Evolutionary conservation across 306 rosid species (phyloP).

Genomic region (Spatholobus suberectus): DNA sequence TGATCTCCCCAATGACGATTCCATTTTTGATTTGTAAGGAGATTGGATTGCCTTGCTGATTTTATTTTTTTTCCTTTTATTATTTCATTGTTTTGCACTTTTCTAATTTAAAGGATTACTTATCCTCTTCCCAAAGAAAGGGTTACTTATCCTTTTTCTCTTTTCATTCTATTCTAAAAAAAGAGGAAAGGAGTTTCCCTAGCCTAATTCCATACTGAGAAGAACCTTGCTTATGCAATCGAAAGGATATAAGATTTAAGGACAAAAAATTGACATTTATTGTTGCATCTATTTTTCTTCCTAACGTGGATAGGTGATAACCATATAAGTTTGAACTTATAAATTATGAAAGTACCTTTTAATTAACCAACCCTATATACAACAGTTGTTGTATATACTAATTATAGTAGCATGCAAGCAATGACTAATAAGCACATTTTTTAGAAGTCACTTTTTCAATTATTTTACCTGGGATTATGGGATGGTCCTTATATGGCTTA

Average conservation of each 20-base stretch:
- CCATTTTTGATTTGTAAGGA: background rate
- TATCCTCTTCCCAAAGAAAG: background rate
- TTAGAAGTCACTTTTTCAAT: too few species aligned
- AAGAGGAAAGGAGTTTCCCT: background rate
- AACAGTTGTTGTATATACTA: too few species aligned
- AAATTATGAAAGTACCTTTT: background rate
- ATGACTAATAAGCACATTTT: too few species aligned
- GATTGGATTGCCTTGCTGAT: background rate
- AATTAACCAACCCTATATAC: too few species aligned
- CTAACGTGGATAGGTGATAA: background rate
- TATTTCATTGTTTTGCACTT: background rate
- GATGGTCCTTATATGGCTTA: too few species aligned
- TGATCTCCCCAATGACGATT: background rate
- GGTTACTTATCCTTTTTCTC: background rate
- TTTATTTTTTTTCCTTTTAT: background rate
- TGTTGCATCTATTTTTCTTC: background rate
- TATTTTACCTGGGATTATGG: too few species aligned
- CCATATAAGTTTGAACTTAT: background rate
- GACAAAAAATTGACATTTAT: background rate
- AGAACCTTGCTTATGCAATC: background rate
- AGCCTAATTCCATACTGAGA: background rate
- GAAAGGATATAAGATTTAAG: background rate
- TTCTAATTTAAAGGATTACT: background rate
- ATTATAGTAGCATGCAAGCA: too few species aligned
- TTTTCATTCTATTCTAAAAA: background rate